Evolutionary conservation across 2,329 filamentous ascomycete species (phyloP), one percentile per base, ranked within the genome.

Genomic region (Cladosporium sp.): DNA sequence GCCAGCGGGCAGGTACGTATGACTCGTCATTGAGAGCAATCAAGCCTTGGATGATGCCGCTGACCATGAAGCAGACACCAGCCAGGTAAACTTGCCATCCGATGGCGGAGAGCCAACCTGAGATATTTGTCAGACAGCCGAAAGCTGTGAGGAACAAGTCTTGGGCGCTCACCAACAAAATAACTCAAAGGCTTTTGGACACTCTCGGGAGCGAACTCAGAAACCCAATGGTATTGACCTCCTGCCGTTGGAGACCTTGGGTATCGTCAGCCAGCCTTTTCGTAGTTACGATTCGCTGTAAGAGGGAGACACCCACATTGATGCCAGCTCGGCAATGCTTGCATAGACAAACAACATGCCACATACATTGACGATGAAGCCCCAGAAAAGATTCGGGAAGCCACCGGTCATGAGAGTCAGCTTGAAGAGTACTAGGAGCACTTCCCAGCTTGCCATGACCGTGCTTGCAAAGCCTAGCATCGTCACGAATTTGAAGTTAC

Each of bases 1-100:
- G 76, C 73, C 74, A 79, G 16, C 60, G 55, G 19, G 67, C 43
- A 9, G 62, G 54, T 2, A 62, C 55, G 52, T 75, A 76, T 2
- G 58, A 59, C 1, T 65, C 62, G 42, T 73, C 59, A 52, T 74
- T 74, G 27, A 77, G 58, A 16, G 71, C 65, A 18, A 73, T 65
- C 15, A 76, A 53, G 0, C 69, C 73, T 58, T 76, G 71, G 13
- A 76, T 70, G 35, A 72, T 69, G 4, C 65, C 69, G 2, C 69
- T 73, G 6, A 69, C 70, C 13, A 74, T 65, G 59, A 71, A 73
- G 11, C 67, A 68, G 42, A 71, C 70, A 3, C 68, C 66, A 6
- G 71, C 70, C 19, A 69, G 50, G 57, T 55, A 40, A 4, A 68
- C 66, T 53, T 70, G 67, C 69, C 70, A 72, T 4, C 67, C 69